These are phyloP conservation scores for Rhodomyrtus tomentosa DNA, from an alignment of 345 rosid species.

Conservation along the genomic window DNA sequence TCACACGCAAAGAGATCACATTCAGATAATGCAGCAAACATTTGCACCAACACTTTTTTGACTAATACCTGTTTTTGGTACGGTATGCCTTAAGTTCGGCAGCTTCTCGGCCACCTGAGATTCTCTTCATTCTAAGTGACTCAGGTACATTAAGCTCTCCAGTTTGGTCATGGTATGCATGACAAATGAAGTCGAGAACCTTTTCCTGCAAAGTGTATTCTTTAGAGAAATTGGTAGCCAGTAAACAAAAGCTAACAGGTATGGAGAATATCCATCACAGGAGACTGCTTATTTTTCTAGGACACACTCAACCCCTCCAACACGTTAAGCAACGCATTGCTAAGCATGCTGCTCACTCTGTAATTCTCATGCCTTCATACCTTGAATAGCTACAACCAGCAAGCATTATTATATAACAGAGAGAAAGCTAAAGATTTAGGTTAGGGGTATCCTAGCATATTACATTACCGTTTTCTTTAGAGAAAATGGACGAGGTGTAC, in stretches of 20 bases:
- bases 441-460: not conserved
- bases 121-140: constrained; percentile 41
- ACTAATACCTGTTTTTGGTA: constrained; percentile 47
- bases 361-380: not conserved
- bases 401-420: not conserved
- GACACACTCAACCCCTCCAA: not conserved
- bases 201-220: constrained; percentile 34
- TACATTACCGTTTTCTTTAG: not conserved
- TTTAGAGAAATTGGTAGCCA: not conserved
- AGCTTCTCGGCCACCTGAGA: constrained; percentile 34
- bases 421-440: not conserved
- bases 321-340: not conserved
- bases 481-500: not conserved
- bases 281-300: not conserved
- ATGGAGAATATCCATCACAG: not conserved
- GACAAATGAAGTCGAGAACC: constrained; percentile 44
- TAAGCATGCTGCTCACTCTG: not conserved
- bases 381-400: not conserved
- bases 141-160: constrained; percentile 45
- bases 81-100: constrained; percentile 53
- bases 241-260: not conserved
- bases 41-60: not conserved
- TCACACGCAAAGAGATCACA: constrained; percentile 7
- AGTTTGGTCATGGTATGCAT: constrained; percentile 44
- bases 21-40: not conserved